A percentile compares a stretch with the other conserved stretches of the same genome.
These are phyloP conservation scores for Pterocarpus macrocarpus DNA, from an alignment of 306 rosid species.

Conservation along the genomic window DNA sequence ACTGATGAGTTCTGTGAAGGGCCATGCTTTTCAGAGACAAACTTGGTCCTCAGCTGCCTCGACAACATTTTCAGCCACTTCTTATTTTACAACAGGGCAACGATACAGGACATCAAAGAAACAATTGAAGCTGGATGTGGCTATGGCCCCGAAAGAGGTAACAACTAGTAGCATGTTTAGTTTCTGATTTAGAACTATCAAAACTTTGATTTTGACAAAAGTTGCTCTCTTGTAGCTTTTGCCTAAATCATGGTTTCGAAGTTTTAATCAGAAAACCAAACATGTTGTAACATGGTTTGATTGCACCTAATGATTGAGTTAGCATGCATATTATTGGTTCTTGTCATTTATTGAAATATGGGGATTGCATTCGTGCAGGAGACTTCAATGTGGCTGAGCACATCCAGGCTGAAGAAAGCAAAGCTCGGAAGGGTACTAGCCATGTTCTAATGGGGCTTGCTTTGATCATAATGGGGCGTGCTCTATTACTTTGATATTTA, in stretches of 20 bases:
- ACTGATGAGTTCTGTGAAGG: conserved; percentile 73
- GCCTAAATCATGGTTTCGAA: too few species aligned
- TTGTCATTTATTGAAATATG: background rate
- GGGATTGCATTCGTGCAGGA: conserved; percentile 52
- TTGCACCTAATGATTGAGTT: too few species aligned
- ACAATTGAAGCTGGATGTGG: conserved; percentile 81
- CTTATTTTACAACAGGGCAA: conserved; percentile 78
- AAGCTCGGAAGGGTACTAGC: conserved; percentile 48
- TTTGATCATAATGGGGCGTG: conserved; percentile 52
- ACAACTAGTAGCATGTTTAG: background rate
- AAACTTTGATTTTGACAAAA: too few species aligned
- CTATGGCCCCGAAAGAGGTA: conserved; percentile 82
- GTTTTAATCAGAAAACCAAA: too few species aligned
- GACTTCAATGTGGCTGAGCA: conserved; percentile 77
- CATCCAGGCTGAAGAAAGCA: conserved; percentile 53
- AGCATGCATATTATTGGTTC: background rate
- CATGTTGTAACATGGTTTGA: too few species aligned
- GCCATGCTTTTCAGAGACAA: conserved; percentile 78
- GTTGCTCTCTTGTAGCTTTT: too few species aligned
- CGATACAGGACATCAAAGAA: conserved; percentile 66
- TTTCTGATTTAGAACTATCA: too few species aligned
- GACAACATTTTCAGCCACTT: conserved; percentile 69
- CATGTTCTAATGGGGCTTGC: conserved; percentile 57
- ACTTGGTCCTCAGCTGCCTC: conserved; percentile 74
- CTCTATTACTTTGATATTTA: conserved; percentile 45